Evolutionary conservation across 164 flowering plant species (phyloP), one percentile per base, ranked within the genome.

Genomic region (Annona squamosa): DNA sequence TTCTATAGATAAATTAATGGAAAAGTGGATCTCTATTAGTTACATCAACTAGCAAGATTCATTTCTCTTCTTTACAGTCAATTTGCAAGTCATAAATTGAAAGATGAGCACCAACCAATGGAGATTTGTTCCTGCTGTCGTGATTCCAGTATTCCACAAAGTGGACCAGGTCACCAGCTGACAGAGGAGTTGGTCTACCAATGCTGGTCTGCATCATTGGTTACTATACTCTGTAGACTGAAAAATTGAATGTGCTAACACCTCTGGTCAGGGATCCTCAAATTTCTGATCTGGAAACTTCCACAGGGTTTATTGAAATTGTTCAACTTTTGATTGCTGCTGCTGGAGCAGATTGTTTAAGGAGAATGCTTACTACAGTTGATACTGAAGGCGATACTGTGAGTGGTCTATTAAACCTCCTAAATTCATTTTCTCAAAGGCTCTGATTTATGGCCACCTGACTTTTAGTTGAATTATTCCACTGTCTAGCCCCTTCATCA

Each of bases 341-440:
- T 52, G 77, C 70, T 69, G 71, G 68, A 59, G 57, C 90, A 4
- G 88, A 83, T 26, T 59, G 73, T 63, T 72, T 88, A 57, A 86
- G 76, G 77, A 80, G 86, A 77, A 90, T 92, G 95, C 72, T 94
- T 48, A 86, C 88, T 37, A 73, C 98, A 57, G 85, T 84, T 81
- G 98, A 94, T 82, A 81, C 75, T 3, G 97, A 94, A 77, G 96
- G 97, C 56, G 99, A 92, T 68, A 90, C 96, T 71, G 98, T 92
- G 70, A 88, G 98, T 84, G 18, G 10, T 4, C 9, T 52, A 5
- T 47, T 26, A 66, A 43, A 43, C 45, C 45, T 10, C 19, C 59
- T 9, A 13, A 43, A 44, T 17, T 5, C 48, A 3, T 16, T 10
- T 66, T 66, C 46, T 66, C 43, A 5, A 66, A 42, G 9, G 12